Evolutionary conservation across 2,329 filamentous ascomycete genomes (phyloP).

Genomic region (Leptographium procerum): DNA sequence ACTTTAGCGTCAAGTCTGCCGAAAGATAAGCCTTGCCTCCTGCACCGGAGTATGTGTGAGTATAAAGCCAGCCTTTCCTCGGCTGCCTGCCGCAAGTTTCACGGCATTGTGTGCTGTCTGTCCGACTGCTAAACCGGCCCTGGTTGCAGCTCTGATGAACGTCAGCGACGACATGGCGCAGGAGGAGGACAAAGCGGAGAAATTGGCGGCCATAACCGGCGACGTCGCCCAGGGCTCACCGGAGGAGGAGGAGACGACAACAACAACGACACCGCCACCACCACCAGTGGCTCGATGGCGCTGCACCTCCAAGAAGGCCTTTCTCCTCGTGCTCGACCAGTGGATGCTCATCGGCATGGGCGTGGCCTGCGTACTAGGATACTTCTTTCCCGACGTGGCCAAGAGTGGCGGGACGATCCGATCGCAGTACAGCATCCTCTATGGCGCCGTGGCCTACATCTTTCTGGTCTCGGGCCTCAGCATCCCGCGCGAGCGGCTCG

Average conservation of each 20-base stretch:
- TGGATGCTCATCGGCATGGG: constrained; percentile 55
- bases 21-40: neutral
- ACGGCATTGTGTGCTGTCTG: neutral
- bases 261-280: neutral
- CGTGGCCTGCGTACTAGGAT: constrained; percentile 35
- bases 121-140: neutral
- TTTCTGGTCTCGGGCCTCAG: constrained; percentile 63
- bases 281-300: neutral
- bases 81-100: neutral
- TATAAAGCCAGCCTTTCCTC: neutral
- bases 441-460: constrained; percentile 57
- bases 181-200: too few relatives aligned
- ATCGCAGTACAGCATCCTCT: constrained; percentile 51
- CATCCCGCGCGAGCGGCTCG: constrained; percentile 29
- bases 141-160: neutral
- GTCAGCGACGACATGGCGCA: neutral
- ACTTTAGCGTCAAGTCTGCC: neutral
- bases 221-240: neutral
- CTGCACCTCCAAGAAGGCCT: too few relatives aligned
- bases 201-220: neutral
- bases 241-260: neutral
- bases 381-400: constrained; percentile 34
- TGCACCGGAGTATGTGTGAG: neutral
- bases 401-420: constrained; percentile 35
- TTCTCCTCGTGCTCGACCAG: constrained; percentile 37